A percentile compares a stretch with the other conserved stretches of the same genome.
Conservation (phyloP, 768 basidiomycete genomes). For the Gelatoporia subvermispora region DNA sequence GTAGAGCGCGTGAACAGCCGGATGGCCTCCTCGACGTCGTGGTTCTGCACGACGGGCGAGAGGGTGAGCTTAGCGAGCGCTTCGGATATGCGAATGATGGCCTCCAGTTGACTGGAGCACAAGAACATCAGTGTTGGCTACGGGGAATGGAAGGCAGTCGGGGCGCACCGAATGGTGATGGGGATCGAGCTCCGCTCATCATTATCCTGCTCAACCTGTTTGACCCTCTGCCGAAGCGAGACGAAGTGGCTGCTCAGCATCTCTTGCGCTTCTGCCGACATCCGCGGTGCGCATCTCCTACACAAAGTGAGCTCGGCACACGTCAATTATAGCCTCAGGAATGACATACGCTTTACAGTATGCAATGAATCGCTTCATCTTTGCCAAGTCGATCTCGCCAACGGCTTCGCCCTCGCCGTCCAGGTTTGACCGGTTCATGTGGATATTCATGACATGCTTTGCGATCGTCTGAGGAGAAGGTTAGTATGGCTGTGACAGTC, state of each 20-base stretch:
- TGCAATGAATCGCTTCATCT: conserved; percentile 96
- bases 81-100: conserved; percentile 98
- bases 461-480: conserved; percentile 74
- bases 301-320: neutral
- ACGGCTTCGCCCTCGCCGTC: conserved; percentile 63
- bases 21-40: conserved; percentile 97
- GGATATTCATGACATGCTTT: conserved; percentile 96
- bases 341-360: conserved; percentile 84
- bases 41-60: conserved; percentile 76
- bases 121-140: neutral
- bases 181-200: conserved; percentile 98
- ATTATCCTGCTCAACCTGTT: conserved; percentile 93
- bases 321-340: neutral
- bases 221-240: conserved; percentile 85
- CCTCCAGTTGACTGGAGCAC: conserved; percentile 91
- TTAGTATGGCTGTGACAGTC: neutral
- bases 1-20: conserved; percentile 98
- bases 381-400: conserved; percentile 93
- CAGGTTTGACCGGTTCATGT: conserved; percentile 87
- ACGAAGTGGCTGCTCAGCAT: conserved; percentile 97
- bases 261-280: conserved; percentile 91
- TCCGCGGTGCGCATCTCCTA: conserved; percentile 93
- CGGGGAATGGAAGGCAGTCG: neutral
- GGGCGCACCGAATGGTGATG: conserved; percentile 86
- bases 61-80: conserved; percentile 93